Evolutionary conservation across 2,329 filamentous ascomycete species (phyloP).

Genomic region (Aureobasidium sp.): DNA sequence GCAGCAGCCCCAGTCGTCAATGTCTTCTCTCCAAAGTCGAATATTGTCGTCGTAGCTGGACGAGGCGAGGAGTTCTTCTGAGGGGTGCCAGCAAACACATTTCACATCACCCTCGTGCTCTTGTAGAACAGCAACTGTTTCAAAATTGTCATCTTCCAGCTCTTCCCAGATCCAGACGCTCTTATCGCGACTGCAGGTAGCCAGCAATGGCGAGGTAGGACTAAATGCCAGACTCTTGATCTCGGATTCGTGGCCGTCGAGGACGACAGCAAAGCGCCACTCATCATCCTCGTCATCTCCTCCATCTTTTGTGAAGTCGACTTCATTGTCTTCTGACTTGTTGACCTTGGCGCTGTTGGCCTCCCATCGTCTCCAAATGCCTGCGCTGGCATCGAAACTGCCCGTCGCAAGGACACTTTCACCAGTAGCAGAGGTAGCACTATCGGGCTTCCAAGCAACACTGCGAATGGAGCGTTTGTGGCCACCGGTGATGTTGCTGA

Average conservation of each 20-base stretch:
- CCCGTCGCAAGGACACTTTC: constrained; percentile 80
- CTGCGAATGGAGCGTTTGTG: constrained; percentile 85
- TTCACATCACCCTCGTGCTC: constrained; percentile 97
- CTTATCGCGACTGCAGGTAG: constrained; percentile 88
- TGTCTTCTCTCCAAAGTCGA: constrained; percentile 79
- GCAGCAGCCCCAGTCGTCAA: constrained; percentile 90
- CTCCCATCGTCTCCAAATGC: constrained; percentile 60
- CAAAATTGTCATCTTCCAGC: constrained; percentile 87
- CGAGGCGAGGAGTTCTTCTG: constrained; percentile 69
- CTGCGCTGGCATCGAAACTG: constrained; percentile 88
- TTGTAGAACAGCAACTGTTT: constrained; percentile 88
- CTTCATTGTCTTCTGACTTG: constrained; percentile 16
- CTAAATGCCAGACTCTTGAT: constrained; percentile 74
- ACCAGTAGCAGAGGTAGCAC: constrained; percentile 28
- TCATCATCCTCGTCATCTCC: constrained; percentile 60
- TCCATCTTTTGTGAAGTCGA: constrained; percentile 26
- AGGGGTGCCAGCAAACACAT: constrained; percentile 83
- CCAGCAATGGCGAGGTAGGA: constrained; percentile 67
- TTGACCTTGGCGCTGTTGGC: constrained; percentile 42
- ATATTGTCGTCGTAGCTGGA: constrained; percentile 94
- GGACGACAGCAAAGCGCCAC: constrained; percentile 84
- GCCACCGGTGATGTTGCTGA: constrained; percentile 73
- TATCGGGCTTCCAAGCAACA: constrained; percentile 75
- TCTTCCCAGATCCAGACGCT: constrained; percentile 99
- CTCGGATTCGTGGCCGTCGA: constrained; percentile 93